These are phyloP conservation scores for Zymoseptoria pseudotritici DNA, from an alignment of 2,329 filamentous ascomycete species.

Conservation along the genomic window DNA sequence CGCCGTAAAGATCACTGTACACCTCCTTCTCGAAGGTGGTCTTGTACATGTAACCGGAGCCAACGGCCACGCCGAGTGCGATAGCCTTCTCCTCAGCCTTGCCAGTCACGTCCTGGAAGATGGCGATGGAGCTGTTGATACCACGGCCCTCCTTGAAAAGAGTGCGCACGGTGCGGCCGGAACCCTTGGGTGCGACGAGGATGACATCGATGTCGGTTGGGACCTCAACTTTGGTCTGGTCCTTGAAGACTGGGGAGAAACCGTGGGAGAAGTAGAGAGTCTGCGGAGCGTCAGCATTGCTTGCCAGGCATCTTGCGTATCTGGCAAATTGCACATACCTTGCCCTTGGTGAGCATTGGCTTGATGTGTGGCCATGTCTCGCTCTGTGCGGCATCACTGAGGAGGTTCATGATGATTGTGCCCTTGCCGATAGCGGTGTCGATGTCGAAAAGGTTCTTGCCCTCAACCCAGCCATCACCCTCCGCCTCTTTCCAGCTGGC, in stretches of 20 bases:
- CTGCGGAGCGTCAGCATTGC: slow-evolving; percentile 40
- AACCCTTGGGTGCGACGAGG: slow-evolving; percentile 98
- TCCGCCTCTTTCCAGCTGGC: slow-evolving; percentile 96
- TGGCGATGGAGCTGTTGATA: slow-evolving; percentile 98
- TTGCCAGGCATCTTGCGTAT: background rate
- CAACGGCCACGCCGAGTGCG: slow-evolving; percentile 92
- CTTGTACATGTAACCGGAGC: slow-evolving; percentile 98
- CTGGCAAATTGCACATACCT: slow-evolving; percentile 52
- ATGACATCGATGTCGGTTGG: slow-evolving; percentile 96
- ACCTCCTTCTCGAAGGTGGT: slow-evolving; percentile 99
- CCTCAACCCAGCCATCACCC: slow-evolving; percentile 95
- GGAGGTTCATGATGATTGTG: slow-evolving; percentile 98
- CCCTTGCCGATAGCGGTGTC: slow-evolving; percentile 91
- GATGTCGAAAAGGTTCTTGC: slow-evolving; percentile 98
- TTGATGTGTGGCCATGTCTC: slow-evolving; percentile 99
- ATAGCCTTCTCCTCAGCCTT: slow-evolving; percentile 97
- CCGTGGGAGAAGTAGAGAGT: slow-evolving; percentile 99
- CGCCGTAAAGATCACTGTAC: slow-evolving; percentile 98
- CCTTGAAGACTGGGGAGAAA: slow-evolving; percentile 99
- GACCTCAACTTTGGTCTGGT: slow-evolving; percentile 97
- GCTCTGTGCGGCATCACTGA: slow-evolving; percentile 93
- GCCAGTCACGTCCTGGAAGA: slow-evolving; percentile 97
- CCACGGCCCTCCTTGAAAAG: slow-evolving; percentile 99
- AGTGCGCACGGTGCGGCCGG: slow-evolving; percentile 93
- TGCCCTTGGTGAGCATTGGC: slow-evolving; percentile 96